Conservation (phyloP, 257 asterid genomes). For the Solanum chmielewskii region DNA sequence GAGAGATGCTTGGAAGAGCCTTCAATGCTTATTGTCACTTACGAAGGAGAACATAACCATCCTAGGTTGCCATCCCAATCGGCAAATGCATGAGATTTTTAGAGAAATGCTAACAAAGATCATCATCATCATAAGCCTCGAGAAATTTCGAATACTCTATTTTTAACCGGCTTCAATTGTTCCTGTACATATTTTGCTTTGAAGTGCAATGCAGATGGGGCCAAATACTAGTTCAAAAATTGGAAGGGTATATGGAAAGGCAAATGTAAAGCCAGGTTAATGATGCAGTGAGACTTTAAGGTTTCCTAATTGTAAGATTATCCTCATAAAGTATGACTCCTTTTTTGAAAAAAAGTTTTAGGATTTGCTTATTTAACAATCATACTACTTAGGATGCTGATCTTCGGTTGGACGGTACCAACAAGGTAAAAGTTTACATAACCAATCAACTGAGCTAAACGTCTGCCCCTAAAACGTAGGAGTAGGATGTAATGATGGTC, state of each 20-base stretch:
- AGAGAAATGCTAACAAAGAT: not conserved
- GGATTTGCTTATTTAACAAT: not conserved
- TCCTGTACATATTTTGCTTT: slow-evolving; percentile 14
- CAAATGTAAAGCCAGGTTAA: not conserved
- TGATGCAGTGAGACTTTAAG: not conserved
- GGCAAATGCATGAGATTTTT: slow-evolving; percentile 28
- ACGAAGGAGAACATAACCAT: slow-evolving; percentile 95
- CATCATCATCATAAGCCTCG: not conserved
- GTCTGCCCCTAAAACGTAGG: not conserved
- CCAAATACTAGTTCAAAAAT: not conserved
- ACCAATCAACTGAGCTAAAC: not conserved
- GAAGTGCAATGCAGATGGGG: slow-evolving; percentile 5
- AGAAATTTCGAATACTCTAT: not conserved
- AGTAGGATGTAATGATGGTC: not conserved
- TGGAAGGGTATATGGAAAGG: not conserved
- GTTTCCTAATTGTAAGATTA: not conserved
- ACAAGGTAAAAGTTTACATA: not conserved
- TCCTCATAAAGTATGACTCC: not conserved
- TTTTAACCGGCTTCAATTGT: slow-evolving; percentile 12
- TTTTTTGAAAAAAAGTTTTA: not conserved
- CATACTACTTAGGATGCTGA: not conserved
- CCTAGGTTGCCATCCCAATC: slow-evolving; percentile 66
- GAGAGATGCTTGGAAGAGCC: slow-evolving; percentile 94
- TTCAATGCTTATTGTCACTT: slow-evolving; percentile 80
- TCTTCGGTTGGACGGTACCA: not conserved